Base-by-base conservation (phyloP, 768 basidiomycete genomes). In the Auriscalpium vulgare region DNA sequence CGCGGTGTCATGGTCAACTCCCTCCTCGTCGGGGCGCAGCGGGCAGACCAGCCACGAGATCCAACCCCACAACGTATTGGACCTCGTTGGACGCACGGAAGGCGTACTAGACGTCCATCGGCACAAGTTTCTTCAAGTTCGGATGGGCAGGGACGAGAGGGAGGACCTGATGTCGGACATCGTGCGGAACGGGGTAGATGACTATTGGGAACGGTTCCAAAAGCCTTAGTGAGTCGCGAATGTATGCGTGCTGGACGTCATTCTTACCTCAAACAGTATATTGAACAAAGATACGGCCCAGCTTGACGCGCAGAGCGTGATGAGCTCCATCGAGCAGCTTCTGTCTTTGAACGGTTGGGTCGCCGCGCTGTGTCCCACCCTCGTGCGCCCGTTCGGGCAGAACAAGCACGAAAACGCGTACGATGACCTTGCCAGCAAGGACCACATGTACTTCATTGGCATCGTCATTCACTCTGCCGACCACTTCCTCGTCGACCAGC, bases 301-400 rank as follows among this genome's bases (percentile, higher is more conserved):
- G 57, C 84, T 86, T 71, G 97, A 98, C 67, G 83, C 88, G 8
- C 95, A 99, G 68, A 87, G 85, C 54, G 89, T 98, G 21, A 77
- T 92, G 54, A 83, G 79, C 49, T 85, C 95, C 4, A 91, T 99
- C 49, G 97, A 99, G 70, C 91, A 91, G 61, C 78, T 99, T 0
- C 78, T 98, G n/a, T 88, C 90, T 14, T 80, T 97, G 55, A 97
- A 98, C 64, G 97, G 97, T 16, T 99, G 97, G 97, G 97, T 95
- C 13, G 93, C 94, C 23, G 92, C 92, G 3, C 83, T 91, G 34
- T 99, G 95, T 68, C 92, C 95, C 8, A 95, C 91, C 1, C 79
- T 99, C 37, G 81, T 81, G 3, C 85, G 97, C n/a, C 97, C 97
- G 3, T 99, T 99, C 64, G 91, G 91, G 6, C 88, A 95, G 67